Conservation (phyloP, 306 rosid genomes). For the Malus fusca region DNA sequence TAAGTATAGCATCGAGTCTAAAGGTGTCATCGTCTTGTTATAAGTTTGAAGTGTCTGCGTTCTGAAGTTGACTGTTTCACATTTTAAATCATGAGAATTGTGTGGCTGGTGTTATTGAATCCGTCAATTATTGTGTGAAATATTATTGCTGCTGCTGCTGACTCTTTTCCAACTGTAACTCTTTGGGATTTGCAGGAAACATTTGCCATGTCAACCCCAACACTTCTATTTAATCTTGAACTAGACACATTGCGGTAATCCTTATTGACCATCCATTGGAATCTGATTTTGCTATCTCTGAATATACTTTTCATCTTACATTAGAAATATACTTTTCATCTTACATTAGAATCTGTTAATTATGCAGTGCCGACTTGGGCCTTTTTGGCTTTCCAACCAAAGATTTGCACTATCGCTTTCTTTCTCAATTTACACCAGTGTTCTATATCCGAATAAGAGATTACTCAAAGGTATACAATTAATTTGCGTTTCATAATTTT, state of each 20-base stretch:
- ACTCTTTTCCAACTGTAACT: constrained; percentile 16
- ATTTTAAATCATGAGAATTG: neutral
- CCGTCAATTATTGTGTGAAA: no score
- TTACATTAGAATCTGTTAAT: constrained; percentile 23
- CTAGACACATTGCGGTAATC: constrained; percentile 84
- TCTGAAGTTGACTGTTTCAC: neutral
- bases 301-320: constrained; percentile 15
- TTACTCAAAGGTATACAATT: constrained; percentile 68
- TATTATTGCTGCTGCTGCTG: no score
- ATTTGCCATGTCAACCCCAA: constrained; percentile 67
- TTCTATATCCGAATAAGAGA: constrained; percentile 88
- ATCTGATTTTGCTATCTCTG: constrained; percentile 7
- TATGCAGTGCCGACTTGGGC: constrained; percentile 97
- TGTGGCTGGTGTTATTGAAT: neutral
- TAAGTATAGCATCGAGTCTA: neutral
- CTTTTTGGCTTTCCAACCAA: constrained; percentile 79
- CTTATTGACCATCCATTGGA: constrained; percentile 11
- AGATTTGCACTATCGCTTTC: constrained; percentile 93
- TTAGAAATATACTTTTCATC: neutral
- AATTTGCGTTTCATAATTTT: neutral
- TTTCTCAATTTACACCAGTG: constrained; percentile 85
- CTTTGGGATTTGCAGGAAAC: constrained; percentile 61
- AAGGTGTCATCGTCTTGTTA: neutral
- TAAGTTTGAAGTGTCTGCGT: neutral
- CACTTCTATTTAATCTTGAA: constrained; percentile 86